A percentile compares a stretch with the other conserved stretches of the same genome.
Conservation (phyloP, 2,329 filamentous ascomycete genomes). For the Microcera coccophila region DNA sequence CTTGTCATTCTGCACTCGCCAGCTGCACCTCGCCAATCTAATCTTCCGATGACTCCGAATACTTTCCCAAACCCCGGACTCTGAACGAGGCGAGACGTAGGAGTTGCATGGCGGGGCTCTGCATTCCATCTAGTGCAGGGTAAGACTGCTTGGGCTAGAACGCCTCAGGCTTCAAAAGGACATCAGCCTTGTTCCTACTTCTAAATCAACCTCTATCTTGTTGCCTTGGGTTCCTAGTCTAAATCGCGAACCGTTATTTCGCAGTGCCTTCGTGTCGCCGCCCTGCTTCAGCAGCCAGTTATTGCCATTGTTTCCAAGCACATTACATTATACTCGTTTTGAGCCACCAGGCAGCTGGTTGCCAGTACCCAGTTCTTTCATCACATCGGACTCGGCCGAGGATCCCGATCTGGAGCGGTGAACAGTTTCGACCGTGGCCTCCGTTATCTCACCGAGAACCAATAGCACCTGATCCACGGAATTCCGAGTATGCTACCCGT, state of each 20-base stretch:
- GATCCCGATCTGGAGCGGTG: not conserved
- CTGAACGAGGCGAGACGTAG: not conserved
- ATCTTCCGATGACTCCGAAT: not conserved
- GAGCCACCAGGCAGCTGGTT: no score
- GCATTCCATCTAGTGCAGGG: not conserved
- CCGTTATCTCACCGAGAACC: not conserved
- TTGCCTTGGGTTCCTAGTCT: no score
- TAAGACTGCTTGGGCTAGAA: not conserved
- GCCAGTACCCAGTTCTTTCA: no score
- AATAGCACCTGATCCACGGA: not conserved
- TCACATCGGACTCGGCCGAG: not conserved
- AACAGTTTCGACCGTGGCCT: not conserved
- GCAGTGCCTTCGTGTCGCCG: no score
- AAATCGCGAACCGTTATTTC: no score
- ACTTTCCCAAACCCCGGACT: not conserved
- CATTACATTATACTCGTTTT: no score
- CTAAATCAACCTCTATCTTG: no score
- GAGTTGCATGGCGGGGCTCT: not conserved
- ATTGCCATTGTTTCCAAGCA: no score
- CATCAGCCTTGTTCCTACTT: not conserved
- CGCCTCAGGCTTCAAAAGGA: not conserved
- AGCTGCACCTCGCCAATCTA: not conserved
- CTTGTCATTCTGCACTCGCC: constrained; percentile 21
- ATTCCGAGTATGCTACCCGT: not conserved
- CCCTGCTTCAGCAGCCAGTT: no score